Base-by-base conservation (phyloP, 805 yeast species). In the Nakazawaea siamensis region DNA sequence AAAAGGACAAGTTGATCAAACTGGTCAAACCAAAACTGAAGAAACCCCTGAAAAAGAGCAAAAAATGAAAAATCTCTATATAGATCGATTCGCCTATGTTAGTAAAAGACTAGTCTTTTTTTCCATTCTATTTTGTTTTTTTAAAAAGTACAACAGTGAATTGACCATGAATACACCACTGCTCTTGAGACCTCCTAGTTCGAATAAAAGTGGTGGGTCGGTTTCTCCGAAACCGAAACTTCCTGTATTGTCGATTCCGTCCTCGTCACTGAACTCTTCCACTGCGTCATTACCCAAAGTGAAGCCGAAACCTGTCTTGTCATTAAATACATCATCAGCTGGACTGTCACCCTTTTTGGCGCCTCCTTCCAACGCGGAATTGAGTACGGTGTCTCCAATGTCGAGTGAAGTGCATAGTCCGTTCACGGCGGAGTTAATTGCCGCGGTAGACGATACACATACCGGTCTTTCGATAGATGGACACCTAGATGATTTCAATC, bases 1-100 rank as follows among this genome's bases (percentile, higher is more conserved):
- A 69, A 45, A 77, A 74, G 61, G 85, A 79, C 49, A 75, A 71
- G 50, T 66, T 77, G 44, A 75, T 80, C 49, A 77, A 76, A 52
- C 65, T 55, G 41, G 62, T 60, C 29, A 62, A 64, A 45, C 64
- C 70, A 14, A 63, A 58, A 45, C 55, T 39, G 14, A 46, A 45
- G 24, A 46, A 41, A 18, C 10, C 5, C 15, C 41, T 30, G 33
- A 24, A 24, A 30, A 20, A n/a, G n/a, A n/a, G n/a, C n/a, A n/a
- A n/a, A n/a, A n/a, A n/a, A n/a, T n/a, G n/a, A n/a, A n/a, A n/a
- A n/a, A n/a, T n/a, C n/a, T n/a, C n/a, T n/a, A n/a, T n/a, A n/a
- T n/a, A n/a, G n/a, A n/a, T n/a, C n/a, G n/a, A n/a, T n/a, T n/a
- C n/a, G n/a, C n/a, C n/a, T n/a, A n/a, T n/a, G n/a, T n/a, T n/a